Evolutionary conservation across 148 eudicot species (phyloP), one percentile per base, ranked within the genome.

Genomic region (Fagopyrum esculentum): DNA sequence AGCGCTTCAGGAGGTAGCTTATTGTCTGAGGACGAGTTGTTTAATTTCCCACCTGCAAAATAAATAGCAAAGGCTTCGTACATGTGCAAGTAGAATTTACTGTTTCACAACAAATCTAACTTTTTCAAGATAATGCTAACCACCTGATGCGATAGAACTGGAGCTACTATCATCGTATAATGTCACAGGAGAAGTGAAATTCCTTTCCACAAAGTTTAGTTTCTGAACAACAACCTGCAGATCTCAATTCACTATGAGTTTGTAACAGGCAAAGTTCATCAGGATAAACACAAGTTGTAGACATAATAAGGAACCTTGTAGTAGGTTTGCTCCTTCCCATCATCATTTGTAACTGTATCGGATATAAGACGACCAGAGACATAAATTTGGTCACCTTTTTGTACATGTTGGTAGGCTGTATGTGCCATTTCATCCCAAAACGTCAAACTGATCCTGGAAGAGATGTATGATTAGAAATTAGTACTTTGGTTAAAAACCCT

Each of bases 371-470:
- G 96, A 69, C 99, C 99, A 81, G 89, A 83, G 63, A 95, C 89
- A 75, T 85, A 92, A 81, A 95, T 87, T 72, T 87, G 93, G 5
- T 85, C 83, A 50, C 96, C 99, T 84, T 90, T 95, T 80, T 90
- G 86, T 71, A 92, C 78, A 77, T 95, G 99, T 83, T 92, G 91
- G 79, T 77, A 84, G 69, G 99, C 93, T 72, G 85, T 57, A 76
- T 87, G 89, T 47, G 97, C 99, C 88, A 95, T 69, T 40, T 92
- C 97, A 79, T 90, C 90, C 97, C 97, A 95, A 76, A 95, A 90
- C 73, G 90, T 85, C 90, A 95, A 85, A 77, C 81, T 86, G 78
- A 95, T 83, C 96, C 99, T 95, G 83, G 61, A 35, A 81, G 71
- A 66, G 17, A 43, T 5, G 54, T 6, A 10, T 61, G 3, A 72